phyloP scores from a whole-genome alignment of 306 rosid genomes.

The Dryas alaskensis region DNA sequence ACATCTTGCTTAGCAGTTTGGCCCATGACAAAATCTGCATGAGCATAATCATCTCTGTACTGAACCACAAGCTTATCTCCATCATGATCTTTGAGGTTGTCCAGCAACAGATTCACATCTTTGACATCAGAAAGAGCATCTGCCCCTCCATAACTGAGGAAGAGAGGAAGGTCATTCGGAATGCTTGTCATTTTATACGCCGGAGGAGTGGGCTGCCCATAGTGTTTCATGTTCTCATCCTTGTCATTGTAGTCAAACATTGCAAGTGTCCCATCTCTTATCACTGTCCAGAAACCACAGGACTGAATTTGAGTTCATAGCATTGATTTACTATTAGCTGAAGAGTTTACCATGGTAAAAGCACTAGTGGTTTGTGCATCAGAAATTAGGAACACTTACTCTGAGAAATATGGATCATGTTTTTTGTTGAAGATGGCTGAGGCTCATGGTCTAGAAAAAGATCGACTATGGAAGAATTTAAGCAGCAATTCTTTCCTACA shows the following conservation, averaged over 20 bases:
- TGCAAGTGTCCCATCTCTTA: slow-evolving; percentile 29
- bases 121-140: slow-evolving; percentile 38
- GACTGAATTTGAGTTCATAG: neutral
- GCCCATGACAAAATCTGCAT: slow-evolving; percentile 38
- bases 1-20: slow-evolving; percentile 34
- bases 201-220: slow-evolving; percentile 33
- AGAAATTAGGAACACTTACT: slow-evolving; percentile 42
- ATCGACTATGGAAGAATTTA: slow-evolving; percentile 56
- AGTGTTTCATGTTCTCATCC: slow-evolving; percentile 25
- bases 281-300: slow-evolving; percentile 17
- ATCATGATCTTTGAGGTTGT: slow-evolving; percentile 29
- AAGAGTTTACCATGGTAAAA: too few species aligned
- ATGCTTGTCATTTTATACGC: slow-evolving; percentile 23
- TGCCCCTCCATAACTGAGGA: slow-evolving; percentile 34
- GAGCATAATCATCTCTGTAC: slow-evolving; percentile 33
- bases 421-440: slow-evolving; percentile 83
- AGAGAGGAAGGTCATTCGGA: slow-evolving; percentile 34
- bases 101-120: slow-evolving; percentile 27
- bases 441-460: slow-evolving; percentile 76
- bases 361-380: neutral
- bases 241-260: slow-evolving; percentile 28
- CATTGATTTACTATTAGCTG: too few species aligned
- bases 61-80: slow-evolving; percentile 39
- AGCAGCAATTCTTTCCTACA: slow-evolving; percentile 70
- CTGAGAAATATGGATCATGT: slow-evolving; percentile 83